Base-by-base conservation (phyloP, 352 stramenopile genomes). In the Pythium folliculosum region DNA sequence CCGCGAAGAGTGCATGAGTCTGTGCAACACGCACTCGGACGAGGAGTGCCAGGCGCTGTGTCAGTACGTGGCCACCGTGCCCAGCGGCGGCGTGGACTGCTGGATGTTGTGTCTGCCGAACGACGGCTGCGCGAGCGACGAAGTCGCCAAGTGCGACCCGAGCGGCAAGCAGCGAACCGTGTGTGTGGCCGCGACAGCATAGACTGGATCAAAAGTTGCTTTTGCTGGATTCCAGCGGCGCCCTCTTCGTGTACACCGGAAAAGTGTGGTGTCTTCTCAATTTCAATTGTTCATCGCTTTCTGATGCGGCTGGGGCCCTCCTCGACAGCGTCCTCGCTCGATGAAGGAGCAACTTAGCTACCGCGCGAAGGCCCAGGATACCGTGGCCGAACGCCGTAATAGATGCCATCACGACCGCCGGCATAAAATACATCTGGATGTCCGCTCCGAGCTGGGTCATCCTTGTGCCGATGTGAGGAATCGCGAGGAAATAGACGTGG, bases 31-130 rank as follows among this genome's bases (percentile, higher is more conserved):
- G 10, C 60, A 64, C 44, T 43, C 55, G 13, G 63, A 63, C 40
- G 68, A 67, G 4, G 48, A 64, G 40, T 76, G 69, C 51, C 17
- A 30, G 16, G 60, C 50, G 35, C 35, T 65, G 23, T 72, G 66
- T 17, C n/a, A 60, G 54, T 68, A 65, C 32, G 66, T 65, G 14
- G 66, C 60, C 14, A 62, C 66, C 4, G 54, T 69, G 14, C 59
- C 59, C 13, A 61, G 51, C 40, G 54, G 60, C 8, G 66, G 66
- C n/a, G 38, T 72, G n/a, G 49, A 73, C 50, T 73, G 67, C 56
- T 73, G 67, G 67, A 73, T 73, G 67, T 55, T 70, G 4, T 73
- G 67, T 27, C 50, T 63, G 49, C 56, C 66, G 1, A 64, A 59
- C 43, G 62, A 70, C 14, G 54, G 47, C 5, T 73, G 67, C 40